Percentiles rank a stretch among this genome's conserved stretches.
phyloP scores from a whole-genome alignment of 345 rosid species.

The Firmiana major region DNA sequence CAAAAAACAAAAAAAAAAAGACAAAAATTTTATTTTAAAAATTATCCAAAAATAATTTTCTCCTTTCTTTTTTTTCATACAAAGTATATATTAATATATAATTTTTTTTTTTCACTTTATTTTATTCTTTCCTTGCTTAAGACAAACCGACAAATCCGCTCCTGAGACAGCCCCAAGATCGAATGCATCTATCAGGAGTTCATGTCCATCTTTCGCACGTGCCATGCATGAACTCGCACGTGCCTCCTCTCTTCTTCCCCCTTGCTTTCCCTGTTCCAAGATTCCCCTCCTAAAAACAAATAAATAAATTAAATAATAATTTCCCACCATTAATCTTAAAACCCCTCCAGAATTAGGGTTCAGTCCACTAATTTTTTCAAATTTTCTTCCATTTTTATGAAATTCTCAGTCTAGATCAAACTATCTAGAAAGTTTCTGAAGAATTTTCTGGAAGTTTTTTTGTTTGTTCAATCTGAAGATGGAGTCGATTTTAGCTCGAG shows the following conservation, averaged over 20 bases:
- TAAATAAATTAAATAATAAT: neutral
- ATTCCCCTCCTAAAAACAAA: conserved; percentile 4
- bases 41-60: neutral
- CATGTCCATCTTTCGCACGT: conserved; percentile 21
- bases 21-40: neutral
- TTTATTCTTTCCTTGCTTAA: neutral
- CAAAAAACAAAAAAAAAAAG: neutral
- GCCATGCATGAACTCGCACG: conserved; percentile 14
- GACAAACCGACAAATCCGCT: conserved; percentile 25
- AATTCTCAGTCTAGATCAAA: conserved; percentile 2
- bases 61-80: too few relatives aligned
- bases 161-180: conserved; percentile 27
- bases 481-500: conserved; percentile 96
- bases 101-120: neutral
- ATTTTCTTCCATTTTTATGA: conserved; percentile 23
- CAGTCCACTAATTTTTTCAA: neutral
- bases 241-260: conserved; percentile 5
- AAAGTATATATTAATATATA: neutral
- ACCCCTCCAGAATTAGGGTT: conserved; percentile 27
- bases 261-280: conserved; percentile 20
- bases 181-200: conserved; percentile 22
- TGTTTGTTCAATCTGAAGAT: conserved; percentile 26
- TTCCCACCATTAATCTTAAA: conserved; percentile 1
- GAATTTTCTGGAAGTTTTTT: neutral
- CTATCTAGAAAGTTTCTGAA: neutral